A percentile compares a stretch with the other conserved stretches of the same genome.
Evolutionary conservation across 2,329 filamentous ascomycete species (phyloP).

Genomic region (Nectriaceae sp.): DNA sequence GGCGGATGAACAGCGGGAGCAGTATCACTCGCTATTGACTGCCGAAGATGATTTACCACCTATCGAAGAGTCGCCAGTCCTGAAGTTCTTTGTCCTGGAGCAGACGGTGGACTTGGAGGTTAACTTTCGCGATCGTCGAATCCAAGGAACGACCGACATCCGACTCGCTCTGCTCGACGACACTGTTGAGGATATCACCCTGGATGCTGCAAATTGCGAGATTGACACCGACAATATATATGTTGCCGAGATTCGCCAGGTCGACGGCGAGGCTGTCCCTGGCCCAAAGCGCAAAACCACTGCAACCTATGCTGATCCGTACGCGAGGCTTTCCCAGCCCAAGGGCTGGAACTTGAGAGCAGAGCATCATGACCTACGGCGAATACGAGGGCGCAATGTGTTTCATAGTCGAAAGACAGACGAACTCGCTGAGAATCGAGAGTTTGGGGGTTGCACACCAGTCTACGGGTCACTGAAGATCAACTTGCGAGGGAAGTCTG

Average conservation of each 20-base stretch:
- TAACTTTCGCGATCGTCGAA: slow-evolving; percentile 73
- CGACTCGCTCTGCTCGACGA: slow-evolving; percentile 67
- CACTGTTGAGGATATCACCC: slow-evolving; percentile 57
- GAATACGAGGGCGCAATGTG: slow-evolving; percentile 63
- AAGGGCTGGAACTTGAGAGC: slow-evolving; percentile 63
- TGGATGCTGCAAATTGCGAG: slow-evolving; percentile 64
- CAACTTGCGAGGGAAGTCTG: slow-evolving; percentile 42
- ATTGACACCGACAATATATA: slow-evolving; percentile 57
- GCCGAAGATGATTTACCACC: slow-evolving; percentile 35
- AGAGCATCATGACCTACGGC: slow-evolving; percentile 74
- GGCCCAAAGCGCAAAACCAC: slow-evolving; percentile 42
- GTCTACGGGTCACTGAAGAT: slow-evolving; percentile 54
- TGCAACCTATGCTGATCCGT: slow-evolving; percentile 62
- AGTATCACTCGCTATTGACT: slow-evolving; percentile 32
- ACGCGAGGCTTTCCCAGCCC: slow-evolving; percentile 64
- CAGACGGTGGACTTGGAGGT: slow-evolving; percentile 90
- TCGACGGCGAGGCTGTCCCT: slow-evolving; percentile 36
- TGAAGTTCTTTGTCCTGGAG: slow-evolving; percentile 63
- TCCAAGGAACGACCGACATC: slow-evolving; percentile 81
- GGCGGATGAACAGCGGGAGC: slow-evolving; percentile 21
- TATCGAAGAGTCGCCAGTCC: slow-evolving; percentile 37
- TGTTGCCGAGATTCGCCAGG: slow-evolving; percentile 44
- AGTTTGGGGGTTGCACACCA: slow-evolving; percentile 57
- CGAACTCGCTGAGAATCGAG: slow-evolving; percentile 56
- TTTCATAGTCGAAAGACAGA: slow-evolving; percentile 54